phyloP scores from a whole-genome alignment of 179 eudicot species.

The Vitellaria paradoxa region DNA sequence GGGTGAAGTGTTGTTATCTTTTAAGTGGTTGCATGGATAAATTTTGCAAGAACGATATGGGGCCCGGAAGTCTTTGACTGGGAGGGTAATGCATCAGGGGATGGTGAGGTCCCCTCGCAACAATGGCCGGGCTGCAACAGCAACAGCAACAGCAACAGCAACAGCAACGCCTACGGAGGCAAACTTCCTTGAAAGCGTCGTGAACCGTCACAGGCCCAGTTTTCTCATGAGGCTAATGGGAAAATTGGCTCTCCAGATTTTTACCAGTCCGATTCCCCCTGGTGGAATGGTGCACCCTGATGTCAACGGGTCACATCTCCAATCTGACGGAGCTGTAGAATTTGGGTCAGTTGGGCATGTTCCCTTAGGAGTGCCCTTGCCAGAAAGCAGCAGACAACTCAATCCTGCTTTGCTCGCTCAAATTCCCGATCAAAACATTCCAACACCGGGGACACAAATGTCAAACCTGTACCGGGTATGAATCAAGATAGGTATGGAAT shows the following conservation, averaged over 20 bases:
- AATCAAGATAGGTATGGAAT: slow-evolving; percentile 30
- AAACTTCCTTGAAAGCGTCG: slow-evolving; percentile 20
- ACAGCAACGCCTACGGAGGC: slow-evolving; percentile 12
- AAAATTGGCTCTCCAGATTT: slow-evolving; percentile 24
- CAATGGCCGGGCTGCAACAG: slow-evolving; percentile 36
- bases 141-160: too few relatives aligned
- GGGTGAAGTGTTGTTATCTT: not conserved
- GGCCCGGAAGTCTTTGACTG: slow-evolving; percentile 32
- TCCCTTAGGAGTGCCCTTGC: slow-evolving; percentile 4
- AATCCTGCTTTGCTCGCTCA: slow-evolving; percentile 8
- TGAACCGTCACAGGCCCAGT: slow-evolving; percentile 26
- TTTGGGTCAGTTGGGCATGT: slow-evolving; percentile 21
- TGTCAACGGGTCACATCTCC: slow-evolving; percentile 30
- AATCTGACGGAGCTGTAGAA: slow-evolving; percentile 29
- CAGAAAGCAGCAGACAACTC: slow-evolving; percentile 23
- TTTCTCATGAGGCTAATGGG: slow-evolving; percentile 30
- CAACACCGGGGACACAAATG: slow-evolving; percentile 12
- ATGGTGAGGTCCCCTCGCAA: slow-evolving; percentile 41
- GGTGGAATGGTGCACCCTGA: slow-evolving; percentile 30
- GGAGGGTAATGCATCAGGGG: slow-evolving; percentile 49
- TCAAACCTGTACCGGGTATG: slow-evolving; percentile 16
- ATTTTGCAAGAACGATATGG: slow-evolving; percentile 48
- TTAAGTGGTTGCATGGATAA: not conserved
- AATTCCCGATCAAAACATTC: slow-evolving; percentile 11
- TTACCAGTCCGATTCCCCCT: slow-evolving; percentile 34